A percentile compares a stretch with the other conserved stretches of the same genome.
Conservation (phyloP, 371 early-diverging fungal species). For the Parasitella parasitica region DNA sequence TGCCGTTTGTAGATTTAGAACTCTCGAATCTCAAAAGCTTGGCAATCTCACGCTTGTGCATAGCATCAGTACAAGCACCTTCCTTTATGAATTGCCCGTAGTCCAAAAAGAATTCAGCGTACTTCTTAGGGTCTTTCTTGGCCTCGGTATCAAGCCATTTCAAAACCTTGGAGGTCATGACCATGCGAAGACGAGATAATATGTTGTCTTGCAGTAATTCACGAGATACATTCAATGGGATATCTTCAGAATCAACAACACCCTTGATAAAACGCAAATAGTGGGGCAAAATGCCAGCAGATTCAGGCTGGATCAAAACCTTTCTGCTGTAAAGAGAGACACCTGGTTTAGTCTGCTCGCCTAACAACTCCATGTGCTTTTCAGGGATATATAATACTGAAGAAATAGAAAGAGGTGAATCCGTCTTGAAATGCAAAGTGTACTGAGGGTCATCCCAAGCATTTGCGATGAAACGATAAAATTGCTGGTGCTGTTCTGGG, state of each 20-base stretch:
- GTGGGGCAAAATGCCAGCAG: conserved; percentile 72
- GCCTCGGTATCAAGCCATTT: conserved; percentile 79
- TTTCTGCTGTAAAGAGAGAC: conserved; percentile 80
- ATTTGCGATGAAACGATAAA: conserved; percentile 82
- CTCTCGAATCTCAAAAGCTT: conserved; percentile 88
- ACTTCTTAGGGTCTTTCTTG: conserved; percentile 69
- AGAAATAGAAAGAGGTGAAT: conserved; percentile 75
- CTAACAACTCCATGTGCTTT: conserved; percentile 67
- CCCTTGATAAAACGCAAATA: conserved; percentile 87
- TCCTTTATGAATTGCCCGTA: conserved; percentile 88
- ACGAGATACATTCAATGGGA: conserved; percentile 97
- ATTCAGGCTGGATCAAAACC: conserved; percentile 79
- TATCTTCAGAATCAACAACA: conserved; percentile 95
- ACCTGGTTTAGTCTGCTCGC: conserved; percentile 68
- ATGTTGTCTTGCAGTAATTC: conserved; percentile 94
- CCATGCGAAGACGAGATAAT: conserved; percentile 66
- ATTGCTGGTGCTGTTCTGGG: conserved; percentile 87
- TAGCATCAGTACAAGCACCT: conserved; percentile 84
- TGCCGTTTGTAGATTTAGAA: conserved; percentile 55
- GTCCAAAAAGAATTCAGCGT: conserved; percentile 79
- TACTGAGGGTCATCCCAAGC: conserved; percentile 77
- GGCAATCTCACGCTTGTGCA: conserved; percentile 71
- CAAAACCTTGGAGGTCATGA: conserved; percentile 70
- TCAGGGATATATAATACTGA: conserved; percentile 76
- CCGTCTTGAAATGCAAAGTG: conserved; percentile 75